A percentile compares a stretch with the other conserved stretches of the same genome.
These are phyloP conservation scores for Penicillium capsulatum DNA, from an alignment of 2,329 filamentous ascomycete species.

Conservation along the genomic window DNA sequence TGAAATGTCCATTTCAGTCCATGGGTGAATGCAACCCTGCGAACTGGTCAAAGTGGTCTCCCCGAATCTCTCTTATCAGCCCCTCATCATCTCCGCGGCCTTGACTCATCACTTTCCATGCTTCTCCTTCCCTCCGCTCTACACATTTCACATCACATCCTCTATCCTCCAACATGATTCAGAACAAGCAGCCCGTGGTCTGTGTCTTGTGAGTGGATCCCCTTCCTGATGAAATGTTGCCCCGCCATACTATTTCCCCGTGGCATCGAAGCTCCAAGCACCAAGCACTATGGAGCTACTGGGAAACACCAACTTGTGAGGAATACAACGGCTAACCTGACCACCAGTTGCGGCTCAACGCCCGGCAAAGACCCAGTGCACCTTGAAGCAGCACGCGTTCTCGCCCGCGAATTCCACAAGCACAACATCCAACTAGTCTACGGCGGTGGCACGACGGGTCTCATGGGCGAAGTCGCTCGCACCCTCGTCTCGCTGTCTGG, in stretches of 20 bases:
- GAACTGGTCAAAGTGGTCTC: background rate
- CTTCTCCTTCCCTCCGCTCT: background rate
- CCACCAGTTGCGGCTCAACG: slow-evolving; percentile 78
- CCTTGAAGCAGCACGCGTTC: slow-evolving; percentile 69
- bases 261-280: too few relatives aligned
- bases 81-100: background rate
- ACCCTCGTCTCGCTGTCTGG: slow-evolving; percentile 80
- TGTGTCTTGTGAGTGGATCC: slow-evolving; percentile 69
- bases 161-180: slow-evolving; percentile 12
- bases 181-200: slow-evolving; percentile 58
- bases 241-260: too few relatives aligned
- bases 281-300: too few relatives aligned
- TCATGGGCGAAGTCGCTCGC: slow-evolving; percentile 92
- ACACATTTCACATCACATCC: slow-evolving; percentile 1
- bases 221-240: slow-evolving; percentile 1
- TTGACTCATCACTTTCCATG: background rate
- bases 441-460: slow-evolving; percentile 85
- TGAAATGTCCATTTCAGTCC: too few relatives aligned
- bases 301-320: too few relatives aligned
- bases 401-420: slow-evolving; percentile 69
- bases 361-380: slow-evolving; percentile 69
- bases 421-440: slow-evolving; percentile 83
- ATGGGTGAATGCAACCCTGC: too few relatives aligned
- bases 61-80: too few relatives aligned
- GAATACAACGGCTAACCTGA: too few relatives aligned